phyloP scores from a whole-genome alignment of 805 yeast species.

The Pichia heedii region DNA sequence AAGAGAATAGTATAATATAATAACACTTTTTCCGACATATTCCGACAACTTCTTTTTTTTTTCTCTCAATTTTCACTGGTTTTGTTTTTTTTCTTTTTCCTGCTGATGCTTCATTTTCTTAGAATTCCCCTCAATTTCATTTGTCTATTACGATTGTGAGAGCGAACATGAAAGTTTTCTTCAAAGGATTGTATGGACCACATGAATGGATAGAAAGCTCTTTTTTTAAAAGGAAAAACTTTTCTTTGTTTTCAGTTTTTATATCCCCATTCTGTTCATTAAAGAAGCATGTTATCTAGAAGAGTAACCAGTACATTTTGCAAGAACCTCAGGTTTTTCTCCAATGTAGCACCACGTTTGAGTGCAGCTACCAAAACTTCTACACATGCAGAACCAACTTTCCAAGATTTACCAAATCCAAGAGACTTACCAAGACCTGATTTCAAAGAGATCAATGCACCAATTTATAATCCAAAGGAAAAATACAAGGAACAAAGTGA shows the following conservation, averaged over 20 bases:
- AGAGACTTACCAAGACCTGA: constrained; percentile 28
- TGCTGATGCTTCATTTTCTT: neutral
- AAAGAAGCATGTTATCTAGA: constrained; percentile 6
- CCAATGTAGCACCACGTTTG: constrained; percentile 5
- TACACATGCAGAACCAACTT: constrained; percentile 5
- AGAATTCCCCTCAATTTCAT: neutral
- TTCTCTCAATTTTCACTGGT: too few relatives aligned
- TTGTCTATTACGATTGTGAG: too few relatives aligned
- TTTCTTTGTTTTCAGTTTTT: too few relatives aligned
- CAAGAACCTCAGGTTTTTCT: constrained; percentile 4
- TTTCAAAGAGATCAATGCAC: constrained; percentile 29
- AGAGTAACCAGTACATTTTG: constrained; percentile 1
- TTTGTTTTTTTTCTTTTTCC: too few relatives aligned
- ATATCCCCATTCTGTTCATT: too few relatives aligned
- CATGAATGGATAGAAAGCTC: too few relatives aligned
- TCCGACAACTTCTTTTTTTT: neutral
- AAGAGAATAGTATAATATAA: too few relatives aligned
- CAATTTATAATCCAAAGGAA: constrained; percentile 71
- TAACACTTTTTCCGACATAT: too few relatives aligned
- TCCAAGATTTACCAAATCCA: constrained; percentile 26
- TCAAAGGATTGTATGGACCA: too few relatives aligned
- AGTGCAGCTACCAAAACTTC: constrained; percentile 7
- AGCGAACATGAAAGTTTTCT: too few relatives aligned
- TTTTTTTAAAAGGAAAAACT: too few relatives aligned
- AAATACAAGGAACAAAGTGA: constrained; percentile 56